These are phyloP conservation scores for Porpolomopsis calyptriformis DNA, from an alignment of 768 basidiomycete genomes.

Conservation along the genomic window DNA sequence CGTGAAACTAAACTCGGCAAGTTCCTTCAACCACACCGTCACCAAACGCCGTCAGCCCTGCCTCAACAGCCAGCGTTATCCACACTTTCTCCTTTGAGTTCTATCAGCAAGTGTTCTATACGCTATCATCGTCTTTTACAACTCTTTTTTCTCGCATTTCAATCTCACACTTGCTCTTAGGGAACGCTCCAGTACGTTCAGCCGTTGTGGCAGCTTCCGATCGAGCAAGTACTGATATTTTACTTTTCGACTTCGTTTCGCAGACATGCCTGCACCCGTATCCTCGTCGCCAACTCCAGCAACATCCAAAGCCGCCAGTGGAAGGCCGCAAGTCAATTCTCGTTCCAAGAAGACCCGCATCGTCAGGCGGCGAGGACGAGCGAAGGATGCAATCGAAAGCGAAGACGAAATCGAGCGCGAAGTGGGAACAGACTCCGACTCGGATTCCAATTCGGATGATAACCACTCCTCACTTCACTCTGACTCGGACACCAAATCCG, in stretches of 20 bases:
- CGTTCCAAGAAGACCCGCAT: conserved; percentile 33
- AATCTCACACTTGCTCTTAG: conserved; percentile 15
- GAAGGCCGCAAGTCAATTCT: conserved; percentile 26
- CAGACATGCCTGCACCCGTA: conserved; percentile 39
- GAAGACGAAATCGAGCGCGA: conserved; percentile 75
- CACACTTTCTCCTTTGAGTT: neutral
- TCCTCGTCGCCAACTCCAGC: conserved; percentile 25
- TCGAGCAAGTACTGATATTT: too few relatives aligned
- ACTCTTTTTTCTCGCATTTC: neutral
- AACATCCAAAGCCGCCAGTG: conserved; percentile 19
- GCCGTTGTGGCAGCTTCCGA: too few relatives aligned
- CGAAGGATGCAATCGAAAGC: conserved; percentile 46
- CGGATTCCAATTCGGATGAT: conserved; percentile 49
- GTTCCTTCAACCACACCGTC: neutral
- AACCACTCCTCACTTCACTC: conserved; percentile 47
- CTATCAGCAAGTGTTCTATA: too few relatives aligned
- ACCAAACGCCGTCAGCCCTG: neutral
- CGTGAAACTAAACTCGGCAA: too few relatives aligned
- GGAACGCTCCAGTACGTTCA: conserved; percentile 27
- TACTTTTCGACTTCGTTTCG: too few relatives aligned
- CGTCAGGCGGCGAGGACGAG: conserved; percentile 56
- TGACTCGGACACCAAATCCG: conserved; percentile 67
- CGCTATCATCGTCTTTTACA: too few relatives aligned
- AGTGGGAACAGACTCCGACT: conserved; percentile 59
- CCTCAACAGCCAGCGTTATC: neutral